Base-by-base conservation (phyloP, 2,329 filamentous ascomycete species). In the Passalora sequoiae region DNA sequence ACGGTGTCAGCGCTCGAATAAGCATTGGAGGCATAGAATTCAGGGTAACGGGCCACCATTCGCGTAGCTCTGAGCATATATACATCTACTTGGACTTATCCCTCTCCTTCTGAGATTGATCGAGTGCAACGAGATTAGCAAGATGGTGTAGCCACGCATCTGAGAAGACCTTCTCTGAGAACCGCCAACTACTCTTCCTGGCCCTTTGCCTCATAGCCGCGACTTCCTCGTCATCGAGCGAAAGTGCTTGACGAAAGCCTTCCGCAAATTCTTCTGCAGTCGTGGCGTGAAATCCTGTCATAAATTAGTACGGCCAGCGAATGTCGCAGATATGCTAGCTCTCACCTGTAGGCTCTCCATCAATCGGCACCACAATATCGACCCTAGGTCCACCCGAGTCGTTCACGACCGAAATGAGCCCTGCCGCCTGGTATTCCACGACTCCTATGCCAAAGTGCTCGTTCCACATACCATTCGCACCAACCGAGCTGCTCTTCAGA, bases 391-490 rank as follows among this genome's bases (percentile, higher is more conserved):
- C 92, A 6, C 91, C 92, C 38, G 86, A 92, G 65, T 96, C 75
- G 59, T 98, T 92, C 6, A 97, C 92, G 0, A 98, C 89, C 4
- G 84, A 82, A 44, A 98, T 89, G 45, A 98, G 72, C 1, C 92
- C 92, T 0, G 92, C 92, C 3, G 92, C 92, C 63, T 97, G 89
- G 62, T 97, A 98, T 71, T 98, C 92, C 29, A 98, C 92, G 12
- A 97, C 89, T 1, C 92, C 92, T 46, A 98, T 98, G 16, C 92
- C 92, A 63, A 98, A 98, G 66, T 98, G 92, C 69, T 98, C 92
- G 64, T 96, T 97, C 91, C 92, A 98, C 92, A 98, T 98, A 60
- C 86, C 88, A 58, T 98, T 98, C 21, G 94, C 89, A 38, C 92
- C 92, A 1, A 98, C 78, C 13, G 81, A 91, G 3, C 85, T 82